A percentile compares a stretch with the other conserved stretches of the same genome.
Conservation (phyloP, 176 grass and related monocot genomes). For the Poa pratensis region DNA sequence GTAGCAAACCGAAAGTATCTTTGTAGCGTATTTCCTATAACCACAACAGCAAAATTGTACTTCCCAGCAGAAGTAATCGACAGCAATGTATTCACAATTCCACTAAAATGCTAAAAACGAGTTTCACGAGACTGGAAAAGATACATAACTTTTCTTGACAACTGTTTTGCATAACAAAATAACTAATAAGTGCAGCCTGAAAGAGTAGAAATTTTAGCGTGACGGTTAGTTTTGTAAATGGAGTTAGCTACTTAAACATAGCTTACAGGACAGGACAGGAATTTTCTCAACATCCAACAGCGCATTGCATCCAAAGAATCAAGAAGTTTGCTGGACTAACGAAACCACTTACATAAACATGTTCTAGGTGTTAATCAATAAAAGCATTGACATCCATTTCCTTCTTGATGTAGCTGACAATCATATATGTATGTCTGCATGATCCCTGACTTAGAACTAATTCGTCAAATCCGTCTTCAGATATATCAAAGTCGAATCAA, state of each 20-base stretch:
- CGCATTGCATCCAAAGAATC: constrained; percentile 4
- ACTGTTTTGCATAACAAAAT: neutral
- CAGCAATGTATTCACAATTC: neutral
- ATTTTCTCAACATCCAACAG: constrained; percentile 2
- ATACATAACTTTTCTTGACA: neutral
- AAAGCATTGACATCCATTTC: neutral
- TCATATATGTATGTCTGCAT: neutral
- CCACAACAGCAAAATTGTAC: neutral
- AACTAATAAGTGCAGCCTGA: constrained; percentile 9
- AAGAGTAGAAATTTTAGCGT: neutral
- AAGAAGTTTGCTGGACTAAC: neutral
- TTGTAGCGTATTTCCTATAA: neutral
- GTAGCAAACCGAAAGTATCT: neutral
- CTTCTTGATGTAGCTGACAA: neutral
- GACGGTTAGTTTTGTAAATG: neutral
- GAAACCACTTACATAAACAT: neutral
- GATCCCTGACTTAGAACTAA: neutral
- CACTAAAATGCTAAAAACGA: neutral
- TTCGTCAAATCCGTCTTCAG: neutral
- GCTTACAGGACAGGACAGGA: neutral
- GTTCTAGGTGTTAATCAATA: neutral
- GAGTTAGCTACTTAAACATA: constrained; percentile 11
- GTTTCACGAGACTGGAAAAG: neutral
- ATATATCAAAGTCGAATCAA: neutral
- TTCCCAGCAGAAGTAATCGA: neutral